These are phyloP conservation scores for Suillus alpinus DNA, from an alignment of 768 basidiomycete genomes.

Conservation along the genomic window DNA sequence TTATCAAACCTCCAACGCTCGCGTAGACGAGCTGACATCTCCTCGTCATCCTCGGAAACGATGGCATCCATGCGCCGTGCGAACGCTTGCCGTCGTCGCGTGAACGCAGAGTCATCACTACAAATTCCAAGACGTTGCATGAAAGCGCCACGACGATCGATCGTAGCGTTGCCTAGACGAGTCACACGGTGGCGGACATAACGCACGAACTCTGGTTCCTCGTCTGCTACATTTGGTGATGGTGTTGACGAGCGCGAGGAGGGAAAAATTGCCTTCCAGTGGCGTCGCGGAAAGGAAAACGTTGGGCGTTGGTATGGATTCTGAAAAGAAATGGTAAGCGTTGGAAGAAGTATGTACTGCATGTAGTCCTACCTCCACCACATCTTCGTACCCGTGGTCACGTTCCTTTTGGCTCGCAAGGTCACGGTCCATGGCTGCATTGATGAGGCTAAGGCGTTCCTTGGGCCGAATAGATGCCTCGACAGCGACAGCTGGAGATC, in stretches of 20 bases:
- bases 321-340: slow-evolving; percentile 34
- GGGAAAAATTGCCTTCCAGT: slow-evolving; percentile 62
- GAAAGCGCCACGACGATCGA: slow-evolving; percentile 63
- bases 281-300: slow-evolving; percentile 54
- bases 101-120: slow-evolving; percentile 2
- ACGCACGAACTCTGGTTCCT: slow-evolving; percentile 21
- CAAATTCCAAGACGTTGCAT: slow-evolving; percentile 23
- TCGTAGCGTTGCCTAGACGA: slow-evolving; percentile 73
- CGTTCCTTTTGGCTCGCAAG: slow-evolving; percentile 63
- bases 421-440: slow-evolving; percentile 55
- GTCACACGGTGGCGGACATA: slow-evolving; percentile 71
- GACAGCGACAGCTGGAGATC: slow-evolving; percentile 36
- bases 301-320: slow-evolving; percentile 68
- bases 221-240: slow-evolving; percentile 9
- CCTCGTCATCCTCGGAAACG: slow-evolving; percentile 34
- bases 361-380: slow-evolving; percentile 61
- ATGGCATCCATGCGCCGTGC: slow-evolving; percentile 26
- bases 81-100: slow-evolving; percentile 12
- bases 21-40: slow-evolving; percentile 40
- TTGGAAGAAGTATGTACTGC: not conserved
- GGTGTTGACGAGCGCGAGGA: slow-evolving; percentile 32
- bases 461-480: slow-evolving; percentile 59
- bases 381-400: slow-evolving; percentile 85
- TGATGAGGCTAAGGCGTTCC: slow-evolving; percentile 60
- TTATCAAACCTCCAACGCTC: slow-evolving; percentile 70